Conservation (phyloP, 371 early-diverging fungal species). For the Coemansia sp. region DNA sequence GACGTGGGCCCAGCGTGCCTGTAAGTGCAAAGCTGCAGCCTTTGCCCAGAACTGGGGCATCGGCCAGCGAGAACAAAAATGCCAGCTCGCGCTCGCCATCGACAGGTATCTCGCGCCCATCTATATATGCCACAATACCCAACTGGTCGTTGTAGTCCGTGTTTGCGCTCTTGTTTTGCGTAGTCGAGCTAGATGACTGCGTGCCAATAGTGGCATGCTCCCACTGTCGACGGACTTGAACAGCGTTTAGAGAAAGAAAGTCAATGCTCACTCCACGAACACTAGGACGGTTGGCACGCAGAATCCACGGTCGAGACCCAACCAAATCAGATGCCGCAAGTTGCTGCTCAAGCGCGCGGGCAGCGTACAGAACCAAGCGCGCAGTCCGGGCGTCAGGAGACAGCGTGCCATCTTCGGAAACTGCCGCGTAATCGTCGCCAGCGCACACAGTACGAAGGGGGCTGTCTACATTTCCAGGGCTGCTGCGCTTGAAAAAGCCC, state of each 20-base stretch:
- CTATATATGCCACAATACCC: conserved; percentile 25
- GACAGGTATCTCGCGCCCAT: conserved; percentile 12
- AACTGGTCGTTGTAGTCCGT: conserved; percentile 3
- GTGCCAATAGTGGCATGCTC: conserved; percentile 5
- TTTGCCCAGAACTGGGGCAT: conserved; percentile 25
- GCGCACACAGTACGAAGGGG: background rate
- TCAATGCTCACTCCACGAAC: conserved; percentile 28
- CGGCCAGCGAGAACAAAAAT: conserved; percentile 36
- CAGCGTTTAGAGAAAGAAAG: conserved; percentile 7
- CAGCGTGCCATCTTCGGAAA: conserved; percentile 24
- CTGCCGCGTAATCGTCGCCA: conserved; percentile 7
- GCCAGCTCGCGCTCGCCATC: conserved; percentile 24
- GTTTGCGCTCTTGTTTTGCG: background rate
- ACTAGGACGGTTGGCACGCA: conserved; percentile 19
- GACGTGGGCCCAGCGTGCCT: conserved; percentile 35
- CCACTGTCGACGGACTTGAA: conserved; percentile 42
- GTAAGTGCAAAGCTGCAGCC: conserved; percentile 45
- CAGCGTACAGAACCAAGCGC: conserved; percentile 31
- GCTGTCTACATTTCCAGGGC: conserved; percentile 33
- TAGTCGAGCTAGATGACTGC: background rate
- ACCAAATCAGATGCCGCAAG: conserved; percentile 30
- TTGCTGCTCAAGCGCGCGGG: conserved; percentile 35
- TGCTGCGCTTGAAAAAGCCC: conserved; percentile 19
- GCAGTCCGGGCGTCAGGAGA: conserved; percentile 30
- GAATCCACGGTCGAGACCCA: conserved; percentile 42